A percentile compares a stretch with the other conserved stretches of the same genome.
These are phyloP conservation scores for Pestalotiopsis sp. DNA, from an alignment of 2,329 filamentous ascomycete genomes.

Conservation along the genomic window DNA sequence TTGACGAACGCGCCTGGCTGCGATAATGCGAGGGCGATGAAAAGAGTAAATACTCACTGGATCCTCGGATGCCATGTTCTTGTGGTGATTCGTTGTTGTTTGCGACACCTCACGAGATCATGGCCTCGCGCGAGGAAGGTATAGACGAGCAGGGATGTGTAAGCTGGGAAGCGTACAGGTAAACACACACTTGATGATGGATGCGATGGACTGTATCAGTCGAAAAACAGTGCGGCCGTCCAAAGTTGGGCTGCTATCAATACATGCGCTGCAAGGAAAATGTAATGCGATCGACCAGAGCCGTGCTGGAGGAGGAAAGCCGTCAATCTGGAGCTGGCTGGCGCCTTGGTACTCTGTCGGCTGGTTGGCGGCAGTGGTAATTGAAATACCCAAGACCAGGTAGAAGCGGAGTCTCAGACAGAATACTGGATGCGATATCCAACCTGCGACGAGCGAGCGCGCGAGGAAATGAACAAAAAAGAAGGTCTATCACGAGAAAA, in stretches of 20 bases:
- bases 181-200: not conserved
- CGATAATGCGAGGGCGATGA: not conserved
- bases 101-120: not conserved
- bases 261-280: not conserved
- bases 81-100: not conserved
- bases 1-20: not conserved
- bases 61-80: conserved; percentile 11
- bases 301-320: not conserved
- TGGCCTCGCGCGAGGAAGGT: not conserved
- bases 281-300: not conserved
- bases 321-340: not conserved
- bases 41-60: conserved; percentile 9
- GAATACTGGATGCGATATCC: conserved; percentile 7
- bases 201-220: not conserved
- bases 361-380: not conserved
- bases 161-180: not conserved
- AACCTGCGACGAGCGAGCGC: not conserved
- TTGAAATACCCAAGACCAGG: not conserved
- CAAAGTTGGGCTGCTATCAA: not conserved
- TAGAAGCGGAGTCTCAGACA: not conserved
- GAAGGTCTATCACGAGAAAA: conserved; percentile 6
- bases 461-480: not conserved
- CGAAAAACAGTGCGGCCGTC: not conserved
- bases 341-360: not conserved
- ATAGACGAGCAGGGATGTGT: not conserved